Evolutionary conservation across 1,284 basidiomycete genomes (phyloP), one percentile per base, ranked within the genome.

Genomic region (Jaminaea rosea): DNA sequence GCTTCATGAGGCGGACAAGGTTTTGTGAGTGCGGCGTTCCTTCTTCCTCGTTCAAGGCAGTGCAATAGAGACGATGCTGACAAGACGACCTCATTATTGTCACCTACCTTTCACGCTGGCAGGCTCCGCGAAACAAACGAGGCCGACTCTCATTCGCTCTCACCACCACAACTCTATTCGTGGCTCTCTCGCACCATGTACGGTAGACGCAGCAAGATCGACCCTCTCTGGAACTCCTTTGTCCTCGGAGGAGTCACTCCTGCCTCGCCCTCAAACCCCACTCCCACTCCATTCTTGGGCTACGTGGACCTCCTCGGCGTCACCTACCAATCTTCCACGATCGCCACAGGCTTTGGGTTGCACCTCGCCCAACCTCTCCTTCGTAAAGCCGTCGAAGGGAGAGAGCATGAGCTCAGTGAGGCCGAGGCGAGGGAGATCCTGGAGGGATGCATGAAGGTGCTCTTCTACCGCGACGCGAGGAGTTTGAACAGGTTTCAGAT

Each of bases 401-500:
- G 64, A 34, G 87, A 91, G 65, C 80, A 85, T 42, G 76, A 78
- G 4, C 76, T 97, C 52, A 85, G 84, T 0, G 86, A 88, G 66
- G 84, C 84, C 27, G 82, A 91, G 58, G 94, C 90, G 11, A 80
- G 82, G 49, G 78, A 80, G 63, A 85, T 96, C 58, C 72, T 99
- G 45, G 82, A 87, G 67, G 83, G 88, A 49, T 85, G 87, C 74
- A 87, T 99, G 85, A 85, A 85, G 67, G 92, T 98, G 10, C 79
- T 99, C 49, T 98, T 86, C 78, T 99, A 99, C 78, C 83, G 93
- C 44, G 94, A 99, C 71, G 93, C 93, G 2, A 82, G 94, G 68
- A 90, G 87, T 78, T 78, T 94, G 75, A 89, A 98, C 81, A 92
- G 97, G 82, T 98, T 87, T 78, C 91, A 97, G 87, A 82, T 97